Evolutionary conservation across 192 early-diverging fungal genomes (phyloP).

Genomic region (Chytriomyces hyalinus): DNA sequence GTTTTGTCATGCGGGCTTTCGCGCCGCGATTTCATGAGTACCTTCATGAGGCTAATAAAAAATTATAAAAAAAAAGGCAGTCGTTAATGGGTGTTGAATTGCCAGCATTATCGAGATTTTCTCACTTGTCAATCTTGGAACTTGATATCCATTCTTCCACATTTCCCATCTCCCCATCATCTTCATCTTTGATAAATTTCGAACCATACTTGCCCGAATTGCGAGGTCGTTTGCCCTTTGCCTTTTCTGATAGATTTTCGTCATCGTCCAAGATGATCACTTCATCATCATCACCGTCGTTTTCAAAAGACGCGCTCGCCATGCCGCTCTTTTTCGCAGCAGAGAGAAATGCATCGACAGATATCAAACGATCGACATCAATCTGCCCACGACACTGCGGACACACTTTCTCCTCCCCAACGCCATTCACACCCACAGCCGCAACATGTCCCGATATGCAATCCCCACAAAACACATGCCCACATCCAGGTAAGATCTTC

Average conservation of each 20-base stretch:
- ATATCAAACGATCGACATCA: slow-evolving; percentile 9
- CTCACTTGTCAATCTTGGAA: slow-evolving; percentile 40
- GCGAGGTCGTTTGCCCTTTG: slow-evolving; percentile 8
- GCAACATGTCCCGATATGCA: slow-evolving; percentile 37
- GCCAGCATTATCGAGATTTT: background rate
- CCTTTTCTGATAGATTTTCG: slow-evolving; percentile 16
- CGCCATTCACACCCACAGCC: slow-evolving; percentile 2
- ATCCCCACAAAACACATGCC: slow-evolving; percentile 47
- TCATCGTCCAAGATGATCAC: background rate
- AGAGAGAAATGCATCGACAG: slow-evolving; percentile 29
- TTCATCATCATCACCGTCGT: background rate
- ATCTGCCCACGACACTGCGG: slow-evolving; percentile 40
- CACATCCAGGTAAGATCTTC: slow-evolving; percentile 37
- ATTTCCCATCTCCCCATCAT: background rate
- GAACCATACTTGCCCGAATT: background rate
- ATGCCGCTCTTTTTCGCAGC: slow-evolving; percentile 22
- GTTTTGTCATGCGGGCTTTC: slow-evolving; percentile 50
- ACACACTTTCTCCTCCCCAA: slow-evolving; percentile 31
- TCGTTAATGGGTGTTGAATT: background rate
- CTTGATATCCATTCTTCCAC: slow-evolving; percentile 34
- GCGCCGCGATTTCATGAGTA: slow-evolving; percentile 48
- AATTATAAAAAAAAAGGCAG: slow-evolving; percentile 13
- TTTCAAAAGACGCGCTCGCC: background rate
- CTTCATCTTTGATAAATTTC: background rate
- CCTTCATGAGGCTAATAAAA: slow-evolving; percentile 44